phyloP scores from a whole-genome alignment of 176 grass and related monocot species.

The Triticum urartu region DNA sequence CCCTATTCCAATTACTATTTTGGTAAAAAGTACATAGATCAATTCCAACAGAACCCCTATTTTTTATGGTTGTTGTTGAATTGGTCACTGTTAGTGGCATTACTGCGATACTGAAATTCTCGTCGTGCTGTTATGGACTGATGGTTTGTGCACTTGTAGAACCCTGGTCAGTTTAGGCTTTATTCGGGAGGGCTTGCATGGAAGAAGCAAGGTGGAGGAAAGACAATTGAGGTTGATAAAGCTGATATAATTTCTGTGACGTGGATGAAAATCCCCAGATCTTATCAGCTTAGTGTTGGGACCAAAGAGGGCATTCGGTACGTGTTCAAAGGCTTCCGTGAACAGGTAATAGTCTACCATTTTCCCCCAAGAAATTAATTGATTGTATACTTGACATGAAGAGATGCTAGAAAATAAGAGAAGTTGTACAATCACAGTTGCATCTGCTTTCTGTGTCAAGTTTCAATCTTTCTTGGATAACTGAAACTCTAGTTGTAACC shows the following conservation, averaged over 20 bases:
- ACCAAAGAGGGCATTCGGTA: slow-evolving; percentile 72
- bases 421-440: slow-evolving; percentile 23
- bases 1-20: background rate
- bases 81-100: background rate
- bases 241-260: slow-evolving; percentile 58
- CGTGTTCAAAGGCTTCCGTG: slow-evolving; percentile 77
- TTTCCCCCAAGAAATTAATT: slow-evolving; percentile 3
- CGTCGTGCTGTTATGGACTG: background rate
- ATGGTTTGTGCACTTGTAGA: slow-evolving; percentile 44
- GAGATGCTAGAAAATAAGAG: slow-evolving; percentile 16
- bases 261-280: slow-evolving; percentile 76
- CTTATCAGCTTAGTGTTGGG: slow-evolving; percentile 71
- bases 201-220: slow-evolving; percentile 89
- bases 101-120: slow-evolving; percentile 17
- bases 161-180: slow-evolving; percentile 77
- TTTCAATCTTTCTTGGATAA: background rate
- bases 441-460: background rate
- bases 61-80: slow-evolving; percentile 14
- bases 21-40: background rate
- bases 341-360: slow-evolving; percentile 49
- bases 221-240: slow-evolving; percentile 71
- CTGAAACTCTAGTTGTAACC: slow-evolving; percentile 4
- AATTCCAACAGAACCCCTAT: background rate
- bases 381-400: background rate
- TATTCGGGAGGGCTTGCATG: slow-evolving; percentile 66